Percentiles rank a stretch among this genome's conserved stretches.
These are phyloP conservation scores for Kwoniella dendrophila DNA, from an alignment of 768 basidiomycete genomes.

Conservation along the genomic window DNA sequence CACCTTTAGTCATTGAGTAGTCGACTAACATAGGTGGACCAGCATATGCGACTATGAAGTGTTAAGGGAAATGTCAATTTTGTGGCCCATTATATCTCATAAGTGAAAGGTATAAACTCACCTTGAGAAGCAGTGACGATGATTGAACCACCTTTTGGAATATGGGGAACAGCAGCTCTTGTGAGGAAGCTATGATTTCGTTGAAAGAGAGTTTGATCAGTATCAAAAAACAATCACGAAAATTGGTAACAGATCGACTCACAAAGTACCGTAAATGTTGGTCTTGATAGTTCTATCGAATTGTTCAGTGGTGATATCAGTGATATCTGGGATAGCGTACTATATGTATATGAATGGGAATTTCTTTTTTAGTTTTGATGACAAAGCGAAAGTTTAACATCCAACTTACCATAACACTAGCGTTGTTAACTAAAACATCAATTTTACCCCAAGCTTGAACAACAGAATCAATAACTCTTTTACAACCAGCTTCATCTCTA, in stretches of 20 bases:
- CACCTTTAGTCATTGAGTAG: conserved; percentile 65
- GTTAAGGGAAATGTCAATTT: background rate
- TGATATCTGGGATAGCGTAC: conserved; percentile 57
- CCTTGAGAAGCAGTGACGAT: conserved; percentile 65
- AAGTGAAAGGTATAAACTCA: conserved; percentile 18
- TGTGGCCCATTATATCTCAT: background rate
- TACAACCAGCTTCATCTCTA: conserved; percentile 53
- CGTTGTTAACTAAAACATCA: conserved; percentile 67
- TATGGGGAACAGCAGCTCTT: conserved; percentile 64
- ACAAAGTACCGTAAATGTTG: conserved; percentile 66
- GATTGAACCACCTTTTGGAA: conserved; percentile 65
- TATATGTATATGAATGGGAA: conserved; percentile 41
- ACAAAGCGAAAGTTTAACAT: conserved; percentile 24
- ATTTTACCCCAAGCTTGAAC: conserved; percentile 56
- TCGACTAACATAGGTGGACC: conserved; percentile 58
- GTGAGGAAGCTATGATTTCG: conserved; percentile 60
- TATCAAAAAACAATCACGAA: too few relatives aligned
- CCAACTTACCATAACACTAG: conserved; percentile 59
- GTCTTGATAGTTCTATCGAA: conserved; percentile 63
- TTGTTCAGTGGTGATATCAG: conserved; percentile 59
- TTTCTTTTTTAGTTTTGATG: too few relatives aligned
- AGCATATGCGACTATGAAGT: conserved; percentile 50
- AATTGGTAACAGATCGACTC: too few relatives aligned
- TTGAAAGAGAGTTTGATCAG: too few relatives aligned
- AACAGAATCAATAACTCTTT: conserved; percentile 50